Evolutionary conservation across 2,329 filamentous ascomycete species (phyloP).

Genomic region (Allantophomopsis lycopodina): DNA sequence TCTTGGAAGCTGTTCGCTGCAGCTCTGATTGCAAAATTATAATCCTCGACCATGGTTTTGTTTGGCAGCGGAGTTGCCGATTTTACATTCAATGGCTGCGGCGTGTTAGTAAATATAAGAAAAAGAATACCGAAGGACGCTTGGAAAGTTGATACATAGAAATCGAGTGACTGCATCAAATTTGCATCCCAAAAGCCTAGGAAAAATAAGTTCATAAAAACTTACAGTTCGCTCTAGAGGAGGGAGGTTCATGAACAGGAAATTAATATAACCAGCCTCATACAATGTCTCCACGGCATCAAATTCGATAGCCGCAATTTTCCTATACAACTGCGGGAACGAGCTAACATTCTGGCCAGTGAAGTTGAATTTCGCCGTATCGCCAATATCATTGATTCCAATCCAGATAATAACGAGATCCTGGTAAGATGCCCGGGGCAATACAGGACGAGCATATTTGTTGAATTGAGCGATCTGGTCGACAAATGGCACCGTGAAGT

Average conservation of each 20-base stretch:
- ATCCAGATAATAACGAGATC: slow-evolving; percentile 38
- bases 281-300: slow-evolving; percentile 25
- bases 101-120: too few species aligned
- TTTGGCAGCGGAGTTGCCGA: slow-evolving; percentile 25
- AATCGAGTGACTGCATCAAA: too few species aligned
- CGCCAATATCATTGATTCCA: slow-evolving; percentile 41
- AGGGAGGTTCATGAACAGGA: slow-evolving; percentile 35
- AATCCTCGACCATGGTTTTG: slow-evolving; percentile 28
- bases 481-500: slow-evolving; percentile 31
- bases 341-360: slow-evolving; percentile 22
- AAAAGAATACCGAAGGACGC: too few species aligned
- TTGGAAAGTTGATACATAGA: too few species aligned
- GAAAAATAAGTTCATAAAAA: not conserved
- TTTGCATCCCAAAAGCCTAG: too few species aligned
- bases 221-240: slow-evolving; percentile 28
- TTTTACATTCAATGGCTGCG: slow-evolving; percentile 13
- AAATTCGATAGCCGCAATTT: slow-evolving; percentile 26
- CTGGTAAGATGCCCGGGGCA: slow-evolving; percentile 17
- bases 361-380: slow-evolving; percentile 27
- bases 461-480: slow-evolving; percentile 35
- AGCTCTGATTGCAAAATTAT: slow-evolving; percentile 23
- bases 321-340: slow-evolving; percentile 29
- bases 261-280: slow-evolving; percentile 26
- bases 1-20: slow-evolving; percentile 5
- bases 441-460: slow-evolving; percentile 20